Evolutionary conservation across 192 early-diverging fungal species (phyloP).

Genomic region (Cladochytrium replicatum): DNA sequence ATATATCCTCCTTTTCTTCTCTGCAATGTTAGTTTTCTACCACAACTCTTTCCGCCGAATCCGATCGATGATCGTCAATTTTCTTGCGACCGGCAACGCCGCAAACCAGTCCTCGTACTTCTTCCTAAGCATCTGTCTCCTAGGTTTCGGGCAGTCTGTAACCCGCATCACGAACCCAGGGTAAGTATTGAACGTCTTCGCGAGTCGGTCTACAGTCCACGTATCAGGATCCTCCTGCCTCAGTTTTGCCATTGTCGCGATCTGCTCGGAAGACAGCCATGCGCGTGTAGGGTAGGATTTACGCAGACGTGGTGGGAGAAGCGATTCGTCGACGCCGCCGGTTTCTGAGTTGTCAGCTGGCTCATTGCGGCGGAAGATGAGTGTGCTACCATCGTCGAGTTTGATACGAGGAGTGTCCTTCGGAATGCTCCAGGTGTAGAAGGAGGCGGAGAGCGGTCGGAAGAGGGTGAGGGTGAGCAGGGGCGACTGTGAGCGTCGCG

Average conservation of each 20-base stretch:
- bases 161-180: conserved; percentile 16
- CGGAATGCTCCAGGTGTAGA: conserved; percentile 35
- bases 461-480: no score
- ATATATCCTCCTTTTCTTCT: no score
- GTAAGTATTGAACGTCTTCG: conserved; percentile 11
- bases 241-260: conserved; percentile 14
- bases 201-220: conserved; percentile 23
- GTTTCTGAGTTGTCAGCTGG: neutral
- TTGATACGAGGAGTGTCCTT: conserved; percentile 20
- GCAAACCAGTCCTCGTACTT: conserved; percentile 23
- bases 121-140: conserved; percentile 16
- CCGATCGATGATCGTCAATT: conserved; percentile 31
- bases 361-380: conserved; percentile 21
- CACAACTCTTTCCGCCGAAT: conserved; percentile 37
- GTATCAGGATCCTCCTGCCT: conserved; percentile 19
- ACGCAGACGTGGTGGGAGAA: conserved; percentile 21
- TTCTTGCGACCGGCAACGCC: conserved; percentile 22
- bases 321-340: neutral
- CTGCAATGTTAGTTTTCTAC: no score
- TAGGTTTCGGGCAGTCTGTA: conserved; percentile 7
- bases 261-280: conserved; percentile 15
- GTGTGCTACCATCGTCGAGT: conserved; percentile 32
- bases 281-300: no score
- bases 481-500: no score
- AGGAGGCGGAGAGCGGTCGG: no score